Base-by-base conservation (phyloP, 2,329 filamentous ascomycete genomes). In the Daldinia eschscholtzii region DNA sequence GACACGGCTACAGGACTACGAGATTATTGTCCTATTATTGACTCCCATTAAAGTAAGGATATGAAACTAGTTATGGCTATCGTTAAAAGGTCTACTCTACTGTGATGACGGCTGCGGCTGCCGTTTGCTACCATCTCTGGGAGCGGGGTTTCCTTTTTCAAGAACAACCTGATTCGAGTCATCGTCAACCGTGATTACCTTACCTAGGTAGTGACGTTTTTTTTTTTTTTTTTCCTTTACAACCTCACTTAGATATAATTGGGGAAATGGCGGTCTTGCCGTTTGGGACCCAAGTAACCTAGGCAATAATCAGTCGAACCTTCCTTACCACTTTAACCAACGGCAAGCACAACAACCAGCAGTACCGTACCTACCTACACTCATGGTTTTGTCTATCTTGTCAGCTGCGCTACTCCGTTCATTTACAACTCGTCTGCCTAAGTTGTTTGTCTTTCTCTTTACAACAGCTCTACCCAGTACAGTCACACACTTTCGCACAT, bases 91-190 rank as follows among this genome's bases (percentile, higher is more conserved):
- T 28, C 6, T 30, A 18, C 15, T 30, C 26, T 50, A 50, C 28
- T 30, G 26, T 18, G 15, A 52, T 52, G 23, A 20, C 46, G 7
- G 10, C 13, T 48, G 13, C 6, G 7, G 26, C 41, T 37, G 23
- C 42, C 41, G 48, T 42, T 52, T 42, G 26, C 23, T 46, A 5
- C 37, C 6, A 33, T 60, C 48, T 39, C 33, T 18, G 48, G 41
- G 46, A 64, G 61, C 37, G 20, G 39, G 61, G 57, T 39, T 64
- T 59, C 33, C 53, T 23, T 28, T 52, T 39, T 23, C 20, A 15
- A n/a, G 23, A 13, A 26, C 26, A 37, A 44, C 37, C 56, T 59
- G 56, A 64, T 64, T 48, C 37, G 39, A 57, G 53, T 39, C 53
- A 42, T 57, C 35, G 37, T 57, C 53, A 39, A 41, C 20, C 2